phyloP scores from a whole-genome alignment of 2,329 filamentous ascomycete genomes.

The Aspergillus novofumigatus region DNA sequence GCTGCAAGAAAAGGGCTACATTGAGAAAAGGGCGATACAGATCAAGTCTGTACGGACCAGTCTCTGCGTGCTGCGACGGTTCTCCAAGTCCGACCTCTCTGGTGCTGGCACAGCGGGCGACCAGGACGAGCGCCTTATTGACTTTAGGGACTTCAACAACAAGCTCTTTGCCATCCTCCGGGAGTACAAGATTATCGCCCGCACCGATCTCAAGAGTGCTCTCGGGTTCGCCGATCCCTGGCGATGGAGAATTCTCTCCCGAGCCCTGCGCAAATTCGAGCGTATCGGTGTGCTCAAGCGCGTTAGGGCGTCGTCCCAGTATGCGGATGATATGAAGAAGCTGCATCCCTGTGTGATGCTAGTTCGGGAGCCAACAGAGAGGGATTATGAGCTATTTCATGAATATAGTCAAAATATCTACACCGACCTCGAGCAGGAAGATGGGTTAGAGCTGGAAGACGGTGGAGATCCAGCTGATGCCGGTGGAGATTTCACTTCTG shows the following conservation, averaged over 20 bases:
- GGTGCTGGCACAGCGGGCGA: background rate
- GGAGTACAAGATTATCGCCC: conserved; percentile 48
- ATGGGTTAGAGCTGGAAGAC: conserved; percentile 31
- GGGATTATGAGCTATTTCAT: conserved; percentile 39
- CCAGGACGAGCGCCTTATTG: conserved; percentile 32
- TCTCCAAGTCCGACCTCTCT: conserved; percentile 26
- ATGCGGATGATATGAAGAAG: conserved; percentile 30
- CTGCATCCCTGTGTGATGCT: conserved; percentile 43
- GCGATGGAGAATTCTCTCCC: conserved; percentile 39
- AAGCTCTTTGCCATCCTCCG: conserved; percentile 48
- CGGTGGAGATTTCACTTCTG: conserved; percentile 5
- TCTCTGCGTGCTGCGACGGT: conserved; percentile 52
- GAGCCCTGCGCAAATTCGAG: conserved; percentile 43
- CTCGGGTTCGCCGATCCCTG: conserved; percentile 40
- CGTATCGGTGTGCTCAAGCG: conserved; percentile 43
- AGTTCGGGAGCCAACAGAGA: conserved; percentile 37
- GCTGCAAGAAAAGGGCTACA: conserved; percentile 57
- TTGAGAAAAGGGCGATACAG: conserved; percentile 52
- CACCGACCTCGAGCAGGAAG: conserved; percentile 24
- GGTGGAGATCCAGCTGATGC: conserved; percentile 28
- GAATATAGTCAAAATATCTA: conserved; percentile 30
- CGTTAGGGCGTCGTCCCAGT: conserved; percentile 41
- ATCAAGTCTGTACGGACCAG: conserved; percentile 51
- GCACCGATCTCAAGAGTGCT: conserved; percentile 49
- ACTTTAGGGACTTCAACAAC: conserved; percentile 48